Evolutionary conservation across 2,329 filamentous ascomycete genomes (phyloP).

Genomic region (Pestalotiopsis sp.): DNA sequence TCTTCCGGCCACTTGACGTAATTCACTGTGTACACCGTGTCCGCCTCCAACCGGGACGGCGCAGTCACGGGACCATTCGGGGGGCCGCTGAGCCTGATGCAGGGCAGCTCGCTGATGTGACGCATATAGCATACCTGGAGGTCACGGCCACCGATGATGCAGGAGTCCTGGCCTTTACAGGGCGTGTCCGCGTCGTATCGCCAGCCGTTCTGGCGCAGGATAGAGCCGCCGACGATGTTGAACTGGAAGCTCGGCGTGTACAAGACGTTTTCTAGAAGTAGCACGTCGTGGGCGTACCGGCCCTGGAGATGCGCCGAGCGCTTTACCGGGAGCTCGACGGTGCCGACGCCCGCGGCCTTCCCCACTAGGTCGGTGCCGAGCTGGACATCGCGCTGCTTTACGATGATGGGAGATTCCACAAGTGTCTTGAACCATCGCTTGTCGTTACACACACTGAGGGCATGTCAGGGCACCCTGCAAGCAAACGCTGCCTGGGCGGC

Average conservation of each 20-base stretch:
- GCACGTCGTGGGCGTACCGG: background rate
- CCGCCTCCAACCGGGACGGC: background rate
- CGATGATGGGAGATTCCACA: background rate
- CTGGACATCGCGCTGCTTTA: background rate
- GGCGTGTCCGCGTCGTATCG: background rate
- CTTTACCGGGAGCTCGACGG: background rate
- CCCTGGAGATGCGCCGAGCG: background rate
- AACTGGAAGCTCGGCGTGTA: background rate
- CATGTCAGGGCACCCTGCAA: background rate
- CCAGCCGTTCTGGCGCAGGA: background rate
- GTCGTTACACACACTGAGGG: background rate
- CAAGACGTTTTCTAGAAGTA: background rate
- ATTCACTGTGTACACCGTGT: background rate
- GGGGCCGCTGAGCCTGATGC: background rate
- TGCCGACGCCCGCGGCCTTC: background rate
- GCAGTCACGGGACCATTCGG: background rate
- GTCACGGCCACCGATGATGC: background rate
- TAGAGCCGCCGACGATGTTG: background rate
- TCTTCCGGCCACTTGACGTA: background rate
- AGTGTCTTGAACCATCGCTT: background rate
- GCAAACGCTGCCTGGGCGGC: background rate
- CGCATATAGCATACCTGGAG: background rate
- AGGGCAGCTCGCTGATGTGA: background rate
- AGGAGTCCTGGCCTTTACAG: background rate
- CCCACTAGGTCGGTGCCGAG: background rate